These are phyloP conservation scores for Scheffersomyces segobiensis DNA, from an alignment of 1,139 yeast genomes.

Conservation along the genomic window DNA sequence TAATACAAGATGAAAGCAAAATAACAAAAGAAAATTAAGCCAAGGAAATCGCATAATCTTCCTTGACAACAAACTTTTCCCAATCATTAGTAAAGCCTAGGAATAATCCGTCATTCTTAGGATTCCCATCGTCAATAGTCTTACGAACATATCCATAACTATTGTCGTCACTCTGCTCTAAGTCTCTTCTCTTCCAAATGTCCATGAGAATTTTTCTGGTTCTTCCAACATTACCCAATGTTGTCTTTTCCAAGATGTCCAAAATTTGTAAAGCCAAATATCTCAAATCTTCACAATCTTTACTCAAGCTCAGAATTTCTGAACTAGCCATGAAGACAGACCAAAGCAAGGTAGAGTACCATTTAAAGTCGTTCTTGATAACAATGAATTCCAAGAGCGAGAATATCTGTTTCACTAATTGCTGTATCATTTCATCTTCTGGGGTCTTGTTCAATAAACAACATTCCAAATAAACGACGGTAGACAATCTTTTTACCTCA, in stretches of 20 bases:
- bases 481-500: conserved; percentile 27
- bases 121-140: conserved; percentile 2
- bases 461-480: conserved; percentile 27
- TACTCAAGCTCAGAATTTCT: conserved; percentile 22
- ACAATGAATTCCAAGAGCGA: conserved; percentile 23
- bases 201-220: conserved; percentile 21
- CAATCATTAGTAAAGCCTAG: conserved; percentile 29
- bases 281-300: conserved; percentile 27
- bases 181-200: conserved; percentile 31
- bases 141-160: conserved; percentile 16
- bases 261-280: conserved; percentile 23
- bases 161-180: conserved; percentile 21
- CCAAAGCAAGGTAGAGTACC: conserved; percentile 29
- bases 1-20: neutral
- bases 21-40: conserved; percentile 11
- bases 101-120: conserved; percentile 1
- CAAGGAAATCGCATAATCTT: conserved; percentile 24
- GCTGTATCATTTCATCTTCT: conserved; percentile 14
- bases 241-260: conserved; percentile 22
- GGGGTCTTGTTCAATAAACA: conserved; percentile 21
- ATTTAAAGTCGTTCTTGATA: conserved; percentile 26
- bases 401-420: conserved; percentile 17
- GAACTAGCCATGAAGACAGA: conserved; percentile 24
- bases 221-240: conserved; percentile 28
- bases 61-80: conserved; percentile 31